Evolutionary conservation across 2,329 filamentous ascomycete genomes (phyloP).

Genomic region (Fusarium tanahbumbuense): DNA sequence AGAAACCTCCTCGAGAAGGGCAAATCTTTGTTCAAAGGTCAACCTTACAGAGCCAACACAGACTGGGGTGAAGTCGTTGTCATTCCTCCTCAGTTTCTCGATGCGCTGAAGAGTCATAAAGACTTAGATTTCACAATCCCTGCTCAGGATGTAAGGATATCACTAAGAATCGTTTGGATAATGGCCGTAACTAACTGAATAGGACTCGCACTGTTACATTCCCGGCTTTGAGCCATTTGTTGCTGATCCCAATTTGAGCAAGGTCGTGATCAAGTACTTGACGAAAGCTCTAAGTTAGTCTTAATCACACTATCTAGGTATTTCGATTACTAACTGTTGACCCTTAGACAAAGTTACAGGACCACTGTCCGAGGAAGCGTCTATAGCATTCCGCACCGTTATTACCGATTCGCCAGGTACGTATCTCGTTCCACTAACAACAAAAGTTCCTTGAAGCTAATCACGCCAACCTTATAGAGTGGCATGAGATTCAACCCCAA

Average conservation of each 20-base stretch:
- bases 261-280: slow-evolving; percentile 4
- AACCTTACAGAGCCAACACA: neutral
- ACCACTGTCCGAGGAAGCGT: slow-evolving; percentile 1
- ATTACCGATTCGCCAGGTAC: slow-evolving; percentile 1
- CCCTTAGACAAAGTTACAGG: neutral
- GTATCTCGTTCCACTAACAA: neutral
- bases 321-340: neutral
- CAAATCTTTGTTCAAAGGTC: neutral
- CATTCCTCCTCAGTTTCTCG: neutral
- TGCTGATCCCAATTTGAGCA: rapidly evolving
- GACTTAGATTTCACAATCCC: neutral
- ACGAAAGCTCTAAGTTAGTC: neutral
- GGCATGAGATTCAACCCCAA: neutral
- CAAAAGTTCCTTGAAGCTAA: neutral
- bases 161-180: too few species aligned
- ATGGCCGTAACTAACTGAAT: neutral
- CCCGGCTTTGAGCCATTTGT: neutral
- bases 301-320: rapidly evolving
- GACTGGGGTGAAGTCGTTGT: slow-evolving; percentile 4
- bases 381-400: neutral
- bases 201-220: slow-evolving; percentile 14
- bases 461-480: neutral
- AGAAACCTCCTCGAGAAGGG: neutral
- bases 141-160: slow-evolving; percentile 3
- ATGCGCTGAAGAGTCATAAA: neutral